Conservation (phyloP, 768 basidiomycete species). For the Asterophora lycoperdoides region DNA sequence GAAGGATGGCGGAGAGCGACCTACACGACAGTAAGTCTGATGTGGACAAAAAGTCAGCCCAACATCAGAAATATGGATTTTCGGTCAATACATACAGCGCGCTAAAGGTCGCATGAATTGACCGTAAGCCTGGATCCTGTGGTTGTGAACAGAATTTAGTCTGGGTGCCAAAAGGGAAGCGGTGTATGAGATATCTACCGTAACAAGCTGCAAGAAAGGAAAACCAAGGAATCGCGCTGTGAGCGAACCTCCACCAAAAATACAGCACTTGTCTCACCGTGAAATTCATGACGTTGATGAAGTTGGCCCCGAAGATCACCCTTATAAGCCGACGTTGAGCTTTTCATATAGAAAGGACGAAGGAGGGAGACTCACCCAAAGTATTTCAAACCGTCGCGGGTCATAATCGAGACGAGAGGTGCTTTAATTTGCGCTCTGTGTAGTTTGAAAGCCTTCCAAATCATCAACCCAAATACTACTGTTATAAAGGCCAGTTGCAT, state of each 20-base stretch:
- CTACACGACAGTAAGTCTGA: slow-evolving; percentile 2
- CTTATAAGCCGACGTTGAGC: background rate
- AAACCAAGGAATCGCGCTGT: background rate
- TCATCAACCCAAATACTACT: slow-evolving; percentile 16
- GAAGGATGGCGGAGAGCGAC: background rate
- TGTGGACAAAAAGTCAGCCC: background rate
- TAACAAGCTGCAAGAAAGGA: slow-evolving; percentile 4
- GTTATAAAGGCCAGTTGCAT: slow-evolving; percentile 15
- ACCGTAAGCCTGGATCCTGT: slow-evolving; percentile 3
- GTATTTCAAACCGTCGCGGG: slow-evolving; percentile 13
- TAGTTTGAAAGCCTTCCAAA: slow-evolving; percentile 13
- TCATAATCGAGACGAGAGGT: slow-evolving; percentile 11
- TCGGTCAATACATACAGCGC: slow-evolving; percentile 7
- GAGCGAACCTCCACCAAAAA: background rate
- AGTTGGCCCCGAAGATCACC: slow-evolving; percentile 10
- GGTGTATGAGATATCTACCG: background rate
- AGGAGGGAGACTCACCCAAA: slow-evolving; percentile 6
- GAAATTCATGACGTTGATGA: slow-evolving; percentile 15
- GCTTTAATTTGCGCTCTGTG: slow-evolving; percentile 8
- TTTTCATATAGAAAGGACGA: background rate
- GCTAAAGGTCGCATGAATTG: slow-evolving; percentile 12
- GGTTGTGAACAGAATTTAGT: background rate
- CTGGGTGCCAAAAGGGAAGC: background rate
- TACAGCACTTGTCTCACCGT: background rate
- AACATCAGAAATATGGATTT: too few species aligned